Conservation (phyloP, 257 asterid genomes). For the Jaltomata sinuosa region DNA sequence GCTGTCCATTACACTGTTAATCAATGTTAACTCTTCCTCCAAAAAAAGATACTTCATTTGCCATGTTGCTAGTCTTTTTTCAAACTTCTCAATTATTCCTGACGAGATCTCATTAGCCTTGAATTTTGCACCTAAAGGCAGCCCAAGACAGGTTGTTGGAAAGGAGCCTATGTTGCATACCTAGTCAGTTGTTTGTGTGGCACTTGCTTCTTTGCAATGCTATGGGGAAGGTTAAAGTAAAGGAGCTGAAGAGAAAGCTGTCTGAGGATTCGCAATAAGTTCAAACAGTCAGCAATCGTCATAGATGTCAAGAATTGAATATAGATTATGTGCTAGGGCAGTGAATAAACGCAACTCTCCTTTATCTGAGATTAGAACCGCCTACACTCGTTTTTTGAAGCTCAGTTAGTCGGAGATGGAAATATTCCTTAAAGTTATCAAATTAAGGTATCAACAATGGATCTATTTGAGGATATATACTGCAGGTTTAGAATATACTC, state of each 20-base stretch:
- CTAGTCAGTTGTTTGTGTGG: slow-evolving; percentile 63
- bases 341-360: not conserved
- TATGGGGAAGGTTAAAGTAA: slow-evolving; percentile 75
- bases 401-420: not conserved
- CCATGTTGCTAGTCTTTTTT: no score
- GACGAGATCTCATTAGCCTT: no score
- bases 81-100: no score
- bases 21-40: no score
- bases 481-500: not conserved
- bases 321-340: not conserved
- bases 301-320: not conserved
- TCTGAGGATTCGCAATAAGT: slow-evolving; percentile 11
- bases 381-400: not conserved
- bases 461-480: not conserved
- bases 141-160: no score
- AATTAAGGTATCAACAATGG: not conserved
- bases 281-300: not conserved
- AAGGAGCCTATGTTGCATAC: no score
- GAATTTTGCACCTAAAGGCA: no score
- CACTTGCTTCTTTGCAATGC: slow-evolving; percentile 79
- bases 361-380: not conserved
- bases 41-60: no score
- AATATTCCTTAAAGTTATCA: not conserved
- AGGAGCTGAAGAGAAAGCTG: slow-evolving; percentile 60
- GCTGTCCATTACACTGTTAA: no score